Evolutionary conservation across 768 basidiomycete genomes (phyloP).

Genomic region (Omphalotus guepiniiformis): DNA sequence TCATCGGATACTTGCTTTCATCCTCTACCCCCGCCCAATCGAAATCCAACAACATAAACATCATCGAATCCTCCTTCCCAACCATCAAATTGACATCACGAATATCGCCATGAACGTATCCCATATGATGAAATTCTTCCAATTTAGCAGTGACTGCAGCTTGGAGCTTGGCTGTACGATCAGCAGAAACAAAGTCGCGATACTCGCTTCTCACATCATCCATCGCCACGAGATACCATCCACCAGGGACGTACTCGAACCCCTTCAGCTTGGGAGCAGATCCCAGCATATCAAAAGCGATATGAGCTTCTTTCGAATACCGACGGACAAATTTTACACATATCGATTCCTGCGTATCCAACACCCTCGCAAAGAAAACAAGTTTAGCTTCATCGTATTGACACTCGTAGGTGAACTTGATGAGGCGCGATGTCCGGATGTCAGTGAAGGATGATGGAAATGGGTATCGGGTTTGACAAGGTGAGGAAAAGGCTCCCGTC

Average conservation of each 20-base stretch:
- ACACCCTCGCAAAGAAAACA: conserved; percentile 17
- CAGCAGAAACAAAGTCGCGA: conserved; percentile 8
- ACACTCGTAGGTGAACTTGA: conserved; percentile 15
- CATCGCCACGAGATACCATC: conserved; percentile 31
- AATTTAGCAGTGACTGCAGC: conserved; percentile 5
- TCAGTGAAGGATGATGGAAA: conserved; percentile 9
- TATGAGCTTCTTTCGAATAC: conserved; percentile 18
- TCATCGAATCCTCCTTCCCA: conserved; percentile 4
- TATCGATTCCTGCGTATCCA: conserved; percentile 12
- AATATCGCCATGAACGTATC: conserved; percentile 30
- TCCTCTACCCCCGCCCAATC: conserved; percentile 25
- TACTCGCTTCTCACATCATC: conserved; percentile 19
- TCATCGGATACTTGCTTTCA: conserved; percentile 20
- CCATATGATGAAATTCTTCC: conserved; percentile 17
- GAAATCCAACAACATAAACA: conserved; percentile 22
- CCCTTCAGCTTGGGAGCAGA: conserved; percentile 23
- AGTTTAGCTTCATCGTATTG: conserved; percentile 12
- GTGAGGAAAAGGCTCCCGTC: conserved; percentile 8
- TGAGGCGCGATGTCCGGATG: conserved; percentile 5
- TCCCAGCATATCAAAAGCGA: conserved; percentile 14
- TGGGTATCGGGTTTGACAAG: conserved; percentile 7
- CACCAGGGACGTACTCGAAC: conserved; percentile 22
- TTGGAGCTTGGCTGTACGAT: not conserved
- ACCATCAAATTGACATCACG: conserved; percentile 27
- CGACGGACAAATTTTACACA: conserved; percentile 24